Evolutionary conservation across 202 grass and related monocot species (phyloP), one percentile per base, ranked within the genome.

Genomic region (Panicum virgatum): DNA sequence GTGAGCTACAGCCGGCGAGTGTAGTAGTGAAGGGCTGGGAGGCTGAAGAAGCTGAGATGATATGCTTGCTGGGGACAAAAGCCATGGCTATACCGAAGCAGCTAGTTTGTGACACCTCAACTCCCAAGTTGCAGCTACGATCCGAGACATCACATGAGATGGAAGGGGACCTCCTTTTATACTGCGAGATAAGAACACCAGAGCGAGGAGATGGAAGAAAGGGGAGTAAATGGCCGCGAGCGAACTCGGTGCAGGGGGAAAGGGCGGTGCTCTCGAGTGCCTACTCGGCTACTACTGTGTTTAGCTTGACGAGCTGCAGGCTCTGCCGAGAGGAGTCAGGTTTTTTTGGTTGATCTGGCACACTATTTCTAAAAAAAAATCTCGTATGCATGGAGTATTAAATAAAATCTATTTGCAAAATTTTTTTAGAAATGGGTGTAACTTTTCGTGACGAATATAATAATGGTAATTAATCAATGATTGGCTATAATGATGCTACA

Each of bases 151-250:
- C 79, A 72, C 26, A 47, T n/a, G 36, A 59, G 47, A 67, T 6
- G 62, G 67, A 42, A 72, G 52, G 44, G 50, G 43, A 6, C 26
- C 61, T 23, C 80, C 12, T 62, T 84, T 86, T 83, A 90, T 87
- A 82, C 63, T 19, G 76, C 27, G 30, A 72, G 18, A 47, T 47
- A 84, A 62, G 52, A 16, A 27, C 20, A 39, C 66, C 64, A 14
- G 13, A 76, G 37, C 36, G 46, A 47, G 74, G 73, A 52, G 30
- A 43, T 44, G 57, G 50, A 37, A 25, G 62, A 65, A 4, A 11
- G 78, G 34, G 23, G 25, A 68, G 62, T 76, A 83, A 83, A 84
- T 84, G 73, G 39, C 20, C 20, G 67, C 15, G 54, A 72, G 40
- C 67, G 3, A 72, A 44, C 62, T 54, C 47, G 14, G 1, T 51